Evolutionary conservation across 1,139 yeast genomes (phyloP).

Genomic region (Debaryomycetaceae sp.): DNA sequence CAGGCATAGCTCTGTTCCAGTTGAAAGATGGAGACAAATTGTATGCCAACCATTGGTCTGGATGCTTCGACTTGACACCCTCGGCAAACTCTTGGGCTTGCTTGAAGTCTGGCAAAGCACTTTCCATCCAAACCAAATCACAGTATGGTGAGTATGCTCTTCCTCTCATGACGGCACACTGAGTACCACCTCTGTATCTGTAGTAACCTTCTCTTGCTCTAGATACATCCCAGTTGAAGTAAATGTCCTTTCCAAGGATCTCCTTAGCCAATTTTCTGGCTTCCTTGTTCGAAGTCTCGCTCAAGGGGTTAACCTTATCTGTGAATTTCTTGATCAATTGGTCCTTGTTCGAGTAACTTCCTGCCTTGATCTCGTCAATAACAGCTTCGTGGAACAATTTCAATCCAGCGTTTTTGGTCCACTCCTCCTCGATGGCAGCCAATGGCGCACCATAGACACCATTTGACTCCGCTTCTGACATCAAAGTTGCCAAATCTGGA

Average conservation of each 20-base stretch:
- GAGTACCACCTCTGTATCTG: slow-evolving; percentile 94
- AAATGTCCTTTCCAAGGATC: slow-evolving; percentile 77
- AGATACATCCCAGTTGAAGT: slow-evolving; percentile 94
- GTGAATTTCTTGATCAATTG: slow-evolving; percentile 64
- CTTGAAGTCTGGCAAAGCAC: slow-evolving; percentile 87
- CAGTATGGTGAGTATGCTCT: slow-evolving; percentile 94
- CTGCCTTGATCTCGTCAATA: slow-evolving; percentile 70
- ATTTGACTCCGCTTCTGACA: slow-evolving; percentile 74
- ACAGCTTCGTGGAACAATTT: slow-evolving; percentile 92
- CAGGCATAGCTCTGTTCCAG: slow-evolving; percentile 94
- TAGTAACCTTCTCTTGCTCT: slow-evolving; percentile 97
- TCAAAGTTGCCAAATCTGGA: slow-evolving; percentile 69
- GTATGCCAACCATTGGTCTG: slow-evolving; percentile 94
- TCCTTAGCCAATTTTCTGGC: slow-evolving; percentile 77
- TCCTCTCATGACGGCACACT: slow-evolving; percentile 97
- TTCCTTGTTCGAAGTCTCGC: slow-evolving; percentile 73
- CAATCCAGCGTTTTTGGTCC: slow-evolving; percentile 82
- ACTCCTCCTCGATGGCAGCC: slow-evolving; percentile 72
- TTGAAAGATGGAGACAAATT: slow-evolving; percentile 96
- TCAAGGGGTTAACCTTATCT: slow-evolving; percentile 67
- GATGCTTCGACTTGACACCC: slow-evolving; percentile 78
- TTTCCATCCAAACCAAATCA: slow-evolving; percentile 98
- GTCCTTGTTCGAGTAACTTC: slow-evolving; percentile 60
- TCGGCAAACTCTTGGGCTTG: slow-evolving; percentile 95
- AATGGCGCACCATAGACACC: slow-evolving; percentile 74